phyloP scores from a whole-genome alignment of 2,329 filamentous ascomycete genomes.

The Xylaria multiplex region DNA sequence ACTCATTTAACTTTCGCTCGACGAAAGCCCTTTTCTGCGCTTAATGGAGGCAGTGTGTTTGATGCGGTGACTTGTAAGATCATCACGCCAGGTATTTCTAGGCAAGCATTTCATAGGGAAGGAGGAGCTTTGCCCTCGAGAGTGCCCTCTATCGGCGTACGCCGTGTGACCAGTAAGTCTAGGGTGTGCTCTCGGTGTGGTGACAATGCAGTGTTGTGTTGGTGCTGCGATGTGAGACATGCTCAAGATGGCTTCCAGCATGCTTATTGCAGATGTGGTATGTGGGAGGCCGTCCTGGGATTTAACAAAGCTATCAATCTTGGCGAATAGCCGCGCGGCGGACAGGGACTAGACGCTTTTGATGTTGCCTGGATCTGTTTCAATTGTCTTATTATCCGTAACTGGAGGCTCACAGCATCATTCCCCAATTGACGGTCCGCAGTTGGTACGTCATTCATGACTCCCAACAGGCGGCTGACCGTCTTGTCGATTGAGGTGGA shows the following conservation, averaged over 20 bases:
- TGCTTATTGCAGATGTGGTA: background rate
- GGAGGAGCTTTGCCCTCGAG: background rate
- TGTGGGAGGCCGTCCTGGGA: conserved; percentile 5
- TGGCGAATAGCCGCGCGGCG: conserved; percentile 28
- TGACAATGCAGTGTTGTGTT: conserved; percentile 22
- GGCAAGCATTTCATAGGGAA: conserved; percentile 9
- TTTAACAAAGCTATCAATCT: conserved; percentile 7
- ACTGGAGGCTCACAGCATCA: background rate
- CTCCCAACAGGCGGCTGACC: background rate
- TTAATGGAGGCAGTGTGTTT: conserved; percentile 19
- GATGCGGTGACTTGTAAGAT: conserved; percentile 13
- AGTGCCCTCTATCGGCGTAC: background rate
- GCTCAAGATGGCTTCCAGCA: background rate
- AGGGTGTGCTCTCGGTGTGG: conserved; percentile 8
- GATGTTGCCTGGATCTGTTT: conserved; percentile 8
- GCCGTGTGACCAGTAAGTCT: conserved; percentile 4
- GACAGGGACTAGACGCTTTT: background rate
- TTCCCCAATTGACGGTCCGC: conserved; percentile 1
- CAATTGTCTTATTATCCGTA: conserved; percentile 1
- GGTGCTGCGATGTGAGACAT: conserved; percentile 1
- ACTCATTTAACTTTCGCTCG: conserved; percentile 32
- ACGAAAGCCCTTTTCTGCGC: conserved; percentile 25
- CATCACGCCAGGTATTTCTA: conserved; percentile 5
- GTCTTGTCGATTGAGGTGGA: conserved; percentile 5
- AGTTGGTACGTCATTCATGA: background rate